Evolutionary conservation across 805 yeast genomes (phyloP).

Genomic region (Yarrowia phangngaensis): DNA sequence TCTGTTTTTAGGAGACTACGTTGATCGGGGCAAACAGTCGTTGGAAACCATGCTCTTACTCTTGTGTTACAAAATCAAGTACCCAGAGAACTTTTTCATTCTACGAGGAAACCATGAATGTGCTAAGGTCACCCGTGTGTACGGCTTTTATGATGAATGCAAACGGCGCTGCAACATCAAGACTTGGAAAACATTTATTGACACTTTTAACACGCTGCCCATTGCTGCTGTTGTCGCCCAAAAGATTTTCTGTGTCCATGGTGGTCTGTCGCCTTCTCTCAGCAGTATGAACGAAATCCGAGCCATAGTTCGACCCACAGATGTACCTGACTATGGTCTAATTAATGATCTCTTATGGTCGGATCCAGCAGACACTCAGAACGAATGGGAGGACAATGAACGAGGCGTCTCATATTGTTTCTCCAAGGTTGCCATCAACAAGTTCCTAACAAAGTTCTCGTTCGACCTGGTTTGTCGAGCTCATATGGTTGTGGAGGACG

Average conservation of each 20-base stretch:
- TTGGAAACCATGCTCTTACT: constrained; percentile 84
- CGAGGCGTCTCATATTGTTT: constrained; percentile 80
- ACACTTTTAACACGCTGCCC: constrained; percentile 92
- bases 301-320: constrained; percentile 74
- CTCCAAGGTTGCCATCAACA: constrained; percentile 73
- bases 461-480: constrained; percentile 81
- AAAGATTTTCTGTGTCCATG: constrained; percentile 88
- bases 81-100: constrained; percentile 91
- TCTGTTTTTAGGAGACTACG: constrained; percentile 92
- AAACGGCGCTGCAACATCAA: constrained; percentile 88
- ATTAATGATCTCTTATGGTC: constrained; percentile 77
- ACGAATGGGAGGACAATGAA: constrained; percentile 86
- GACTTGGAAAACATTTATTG: constrained; percentile 90
- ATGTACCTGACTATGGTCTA: constrained; percentile 78
- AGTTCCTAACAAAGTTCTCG: constrained; percentile 67
- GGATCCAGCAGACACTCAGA: constrained; percentile 76
- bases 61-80: constrained; percentile 90
- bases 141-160: constrained; percentile 97
- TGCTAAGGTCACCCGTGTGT: constrained; percentile 93
- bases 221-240: constrained; percentile 94
- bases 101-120: constrained; percentile 96
- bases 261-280: constrained; percentile 74
- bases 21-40: constrained; percentile 95
- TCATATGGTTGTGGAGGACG: constrained; percentile 84
- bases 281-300: constrained; percentile 71